A percentile compares a stretch with the other conserved stretches of the same genome.
Conservation (phyloP, 2,329 filamentous ascomycete species). For the Monilinia fructigena region DNA sequence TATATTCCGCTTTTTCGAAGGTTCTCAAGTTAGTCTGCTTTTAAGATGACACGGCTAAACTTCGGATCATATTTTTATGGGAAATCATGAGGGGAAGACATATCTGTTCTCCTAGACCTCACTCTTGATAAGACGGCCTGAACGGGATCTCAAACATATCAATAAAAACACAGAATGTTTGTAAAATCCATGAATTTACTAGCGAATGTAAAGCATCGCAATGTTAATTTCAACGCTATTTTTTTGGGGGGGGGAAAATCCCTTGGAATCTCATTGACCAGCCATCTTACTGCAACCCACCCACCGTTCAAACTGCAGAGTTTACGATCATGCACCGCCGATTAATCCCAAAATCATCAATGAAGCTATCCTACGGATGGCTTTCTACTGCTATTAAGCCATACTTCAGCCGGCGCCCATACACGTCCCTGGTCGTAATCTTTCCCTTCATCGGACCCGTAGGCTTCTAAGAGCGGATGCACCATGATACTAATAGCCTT, state of each 20-base stretch:
- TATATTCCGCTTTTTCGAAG: no score
- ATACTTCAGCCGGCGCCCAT: slow-evolving; percentile 29
- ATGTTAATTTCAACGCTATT: not conserved
- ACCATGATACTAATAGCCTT: slow-evolving; percentile 25
- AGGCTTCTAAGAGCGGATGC: slow-evolving; percentile 27
- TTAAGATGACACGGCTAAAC: not conserved
- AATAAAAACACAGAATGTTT: not conserved
- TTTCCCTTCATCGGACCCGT: slow-evolving; percentile 29
- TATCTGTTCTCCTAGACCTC: not conserved
- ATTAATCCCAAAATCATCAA: not conserved
- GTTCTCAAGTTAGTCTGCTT: no score
- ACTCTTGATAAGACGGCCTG: not conserved
- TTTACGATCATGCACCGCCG: not conserved
- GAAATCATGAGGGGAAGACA: not conserved
- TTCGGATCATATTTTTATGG: not conserved
- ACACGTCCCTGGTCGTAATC: slow-evolving; percentile 28
- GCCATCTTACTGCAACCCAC: not conserved
- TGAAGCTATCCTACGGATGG: not conserved
- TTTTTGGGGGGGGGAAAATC: not conserved
- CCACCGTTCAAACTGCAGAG: no score
- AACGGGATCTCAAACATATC: not conserved
- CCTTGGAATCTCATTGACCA: not conserved
- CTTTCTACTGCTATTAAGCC: slow-evolving; percentile 29
- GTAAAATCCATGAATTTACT: not conserved
- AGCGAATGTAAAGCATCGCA: not conserved